A percentile compares a stretch with the other conserved stretches of the same genome.
Evolutionary conservation across 257 asterid species (phyloP).

Genomic region (Nemophila menziesii): DNA sequence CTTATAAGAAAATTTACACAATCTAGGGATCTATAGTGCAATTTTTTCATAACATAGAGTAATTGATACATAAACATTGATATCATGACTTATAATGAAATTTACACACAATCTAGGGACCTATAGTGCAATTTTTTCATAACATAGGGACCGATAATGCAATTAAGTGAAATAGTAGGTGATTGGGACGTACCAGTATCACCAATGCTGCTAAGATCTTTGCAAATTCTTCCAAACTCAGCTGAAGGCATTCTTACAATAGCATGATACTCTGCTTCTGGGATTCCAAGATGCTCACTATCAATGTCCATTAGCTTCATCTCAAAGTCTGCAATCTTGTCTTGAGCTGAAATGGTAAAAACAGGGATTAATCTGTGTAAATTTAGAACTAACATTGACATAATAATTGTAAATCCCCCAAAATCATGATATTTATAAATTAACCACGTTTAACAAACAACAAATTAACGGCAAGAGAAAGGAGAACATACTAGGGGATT

Average conservation of each 20-base stretch:
- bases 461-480: not conserved
- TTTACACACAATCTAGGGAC: too few species aligned
- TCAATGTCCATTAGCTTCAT: constrained; percentile 65
- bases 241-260: constrained; percentile 57
- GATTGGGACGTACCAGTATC: constrained; percentile 58
- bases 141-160: not conserved
- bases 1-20: too few species aligned
- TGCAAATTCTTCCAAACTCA: constrained; percentile 51
- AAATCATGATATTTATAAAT: too few species aligned
- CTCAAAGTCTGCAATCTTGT: constrained; percentile 56
- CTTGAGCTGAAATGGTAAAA: constrained; percentile 28
- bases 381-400: not conserved
- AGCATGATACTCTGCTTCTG: constrained; percentile 58
- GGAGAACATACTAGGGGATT: constrained; percentile 40
- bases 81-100: too few species aligned
- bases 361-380: not conserved
- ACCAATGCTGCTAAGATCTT: constrained; percentile 55
- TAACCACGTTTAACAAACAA: not conserved
- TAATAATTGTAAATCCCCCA: not conserved
- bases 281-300: constrained; percentile 58
- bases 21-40: too few species aligned
- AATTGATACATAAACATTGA: too few species aligned
- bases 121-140: not conserved
- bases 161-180: too few species aligned
- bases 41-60: too few species aligned